Conservation (phyloP, 176 grass and related monocot genomes). For the Musa schizocarpa region DNA sequence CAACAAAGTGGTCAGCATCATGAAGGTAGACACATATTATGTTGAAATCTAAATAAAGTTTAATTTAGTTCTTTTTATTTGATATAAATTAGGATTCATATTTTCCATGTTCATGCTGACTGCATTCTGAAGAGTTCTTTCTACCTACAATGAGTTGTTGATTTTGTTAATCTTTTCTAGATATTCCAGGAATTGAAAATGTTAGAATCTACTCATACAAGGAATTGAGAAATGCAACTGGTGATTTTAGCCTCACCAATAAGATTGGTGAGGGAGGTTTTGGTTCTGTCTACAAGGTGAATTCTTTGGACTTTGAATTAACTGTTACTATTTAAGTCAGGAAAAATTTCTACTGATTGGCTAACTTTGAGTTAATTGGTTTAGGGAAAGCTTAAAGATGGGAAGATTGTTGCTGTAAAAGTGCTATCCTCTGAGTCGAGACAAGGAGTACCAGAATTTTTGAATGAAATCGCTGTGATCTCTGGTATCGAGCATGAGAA, state of each 20-base stretch:
- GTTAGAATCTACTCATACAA: conserved; percentile 5
- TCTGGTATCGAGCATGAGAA: conserved; percentile 79
- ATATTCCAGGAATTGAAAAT: conserved; percentile 1
- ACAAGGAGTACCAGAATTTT: conserved; percentile 59
- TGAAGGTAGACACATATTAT: not conserved
- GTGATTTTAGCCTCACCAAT: not conserved
- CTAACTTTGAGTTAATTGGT: conserved; percentile 1
- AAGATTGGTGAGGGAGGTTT: conserved; percentile 22
- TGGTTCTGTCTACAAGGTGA: conserved; percentile 19
- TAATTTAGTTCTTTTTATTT: not conserved
- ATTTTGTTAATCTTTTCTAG: not conserved
- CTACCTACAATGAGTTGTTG: not conserved
- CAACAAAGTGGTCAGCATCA: not conserved
- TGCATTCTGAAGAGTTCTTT: not conserved
- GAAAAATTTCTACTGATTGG: not conserved
- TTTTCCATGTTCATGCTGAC: not conserved
- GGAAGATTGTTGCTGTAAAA: conserved; percentile 57
- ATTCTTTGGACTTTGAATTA: not conserved
- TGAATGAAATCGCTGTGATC: conserved; percentile 68
- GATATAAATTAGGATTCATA: not conserved
- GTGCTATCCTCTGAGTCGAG: conserved; percentile 60
- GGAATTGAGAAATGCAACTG: conserved; percentile 4
- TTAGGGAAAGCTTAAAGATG: conserved; percentile 56
- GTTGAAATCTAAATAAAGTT: not conserved
- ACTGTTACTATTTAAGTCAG: not conserved